A percentile compares a stretch with the other conserved stretches of the same genome.
These are phyloP conservation scores for Fusarium sp. DNA, from an alignment of 2,329 filamentous ascomycete species.

Conservation along the genomic window DNA sequence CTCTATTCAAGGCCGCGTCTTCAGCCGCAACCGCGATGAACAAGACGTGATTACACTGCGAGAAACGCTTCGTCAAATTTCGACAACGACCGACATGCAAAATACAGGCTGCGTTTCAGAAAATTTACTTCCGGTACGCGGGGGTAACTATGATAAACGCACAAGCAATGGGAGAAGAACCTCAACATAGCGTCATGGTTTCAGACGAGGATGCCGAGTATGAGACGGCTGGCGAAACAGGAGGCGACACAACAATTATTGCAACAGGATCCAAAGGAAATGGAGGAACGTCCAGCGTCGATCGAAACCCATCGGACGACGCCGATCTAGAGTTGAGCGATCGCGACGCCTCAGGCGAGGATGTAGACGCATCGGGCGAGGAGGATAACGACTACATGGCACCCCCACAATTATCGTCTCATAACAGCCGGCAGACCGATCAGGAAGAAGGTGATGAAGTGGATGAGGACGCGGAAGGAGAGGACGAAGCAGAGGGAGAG, in stretches of 20 bases:
- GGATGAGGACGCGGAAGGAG: slow-evolving; percentile 52
- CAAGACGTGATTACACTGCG: slow-evolving; percentile 37
- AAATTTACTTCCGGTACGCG: slow-evolving; percentile 41
- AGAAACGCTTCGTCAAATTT: slow-evolving; percentile 41
- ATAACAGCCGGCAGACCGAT: slow-evolving; percentile 48
- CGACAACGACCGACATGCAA: slow-evolving; percentile 50
- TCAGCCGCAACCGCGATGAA: slow-evolving; percentile 41
- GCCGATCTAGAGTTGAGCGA: slow-evolving; percentile 55
- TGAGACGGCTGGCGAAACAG: slow-evolving; percentile 50
- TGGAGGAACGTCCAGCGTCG: neutral
- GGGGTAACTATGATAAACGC: slow-evolving; percentile 60
- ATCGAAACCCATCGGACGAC: slow-evolving; percentile 40
- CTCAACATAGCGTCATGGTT: slow-evolving; percentile 66
- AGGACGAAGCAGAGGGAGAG: slow-evolving; percentile 47
- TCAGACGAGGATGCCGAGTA: slow-evolving; percentile 64
- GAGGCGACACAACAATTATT: slow-evolving; percentile 46
- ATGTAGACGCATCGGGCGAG: slow-evolving; percentile 59
- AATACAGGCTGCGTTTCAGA: slow-evolving; percentile 24
- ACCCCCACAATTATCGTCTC: slow-evolving; percentile 43
- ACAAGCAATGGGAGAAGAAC: slow-evolving; percentile 68
- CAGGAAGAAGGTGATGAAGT: slow-evolving; percentile 49
- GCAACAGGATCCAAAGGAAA: slow-evolving; percentile 27
- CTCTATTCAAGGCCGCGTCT: slow-evolving; percentile 41
- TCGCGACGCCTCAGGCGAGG: slow-evolving; percentile 56
- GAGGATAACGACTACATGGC: slow-evolving; percentile 53